Percentiles rank a stretch among this genome's conserved stretches.
Evolutionary conservation across 495 filamentous ascomycete species (phyloP).

Genomic region (Xylona heveae): DNA sequence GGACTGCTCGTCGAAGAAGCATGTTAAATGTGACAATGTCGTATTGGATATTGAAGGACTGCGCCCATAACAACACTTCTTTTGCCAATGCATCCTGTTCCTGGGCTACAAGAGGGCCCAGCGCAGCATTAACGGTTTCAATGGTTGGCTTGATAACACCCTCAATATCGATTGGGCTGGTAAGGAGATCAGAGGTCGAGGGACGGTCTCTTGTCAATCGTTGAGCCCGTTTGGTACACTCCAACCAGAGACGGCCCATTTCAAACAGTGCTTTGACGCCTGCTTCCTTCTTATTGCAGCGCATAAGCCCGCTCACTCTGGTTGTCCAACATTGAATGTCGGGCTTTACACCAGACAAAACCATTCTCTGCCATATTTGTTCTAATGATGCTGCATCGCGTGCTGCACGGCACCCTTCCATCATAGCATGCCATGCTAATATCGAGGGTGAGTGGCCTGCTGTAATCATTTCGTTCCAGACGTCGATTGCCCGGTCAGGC

Average conservation of each 20-base stretch:
- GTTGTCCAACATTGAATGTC: constrained; percentile 38
- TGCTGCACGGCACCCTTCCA: constrained; percentile 30
- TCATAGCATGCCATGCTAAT: constrained; percentile 40
- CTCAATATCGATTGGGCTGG: constrained; percentile 11
- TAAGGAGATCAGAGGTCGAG: constrained; percentile 4
- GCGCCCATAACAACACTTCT: constrained; percentile 35
- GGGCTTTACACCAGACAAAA: constrained; percentile 25
- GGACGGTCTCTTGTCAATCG: neutral
- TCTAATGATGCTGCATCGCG: constrained; percentile 27
- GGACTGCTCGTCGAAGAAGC: constrained; percentile 33
- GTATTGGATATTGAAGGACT: constrained; percentile 29
- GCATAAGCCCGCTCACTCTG: constrained; percentile 36
- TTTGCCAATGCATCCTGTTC: constrained; percentile 19
- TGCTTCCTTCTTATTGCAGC: constrained; percentile 18
- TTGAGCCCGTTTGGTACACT: constrained; percentile 10
- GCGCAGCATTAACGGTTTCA: constrained; percentile 36
- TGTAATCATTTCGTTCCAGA: constrained; percentile 35
- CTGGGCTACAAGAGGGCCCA: constrained; percentile 26
- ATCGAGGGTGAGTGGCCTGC: constrained; percentile 26
- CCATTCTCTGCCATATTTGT: constrained; percentile 34
- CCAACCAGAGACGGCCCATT: constrained; percentile 32
- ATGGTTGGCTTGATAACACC: constrained; percentile 31
- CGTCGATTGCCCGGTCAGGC: constrained; percentile 26
- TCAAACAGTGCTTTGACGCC: constrained; percentile 35
- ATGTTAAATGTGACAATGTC: constrained; percentile 49